Evolutionary conservation across 805 yeast genomes (phyloP).

Genomic region (Spencermartinsiella europaea): DNA sequence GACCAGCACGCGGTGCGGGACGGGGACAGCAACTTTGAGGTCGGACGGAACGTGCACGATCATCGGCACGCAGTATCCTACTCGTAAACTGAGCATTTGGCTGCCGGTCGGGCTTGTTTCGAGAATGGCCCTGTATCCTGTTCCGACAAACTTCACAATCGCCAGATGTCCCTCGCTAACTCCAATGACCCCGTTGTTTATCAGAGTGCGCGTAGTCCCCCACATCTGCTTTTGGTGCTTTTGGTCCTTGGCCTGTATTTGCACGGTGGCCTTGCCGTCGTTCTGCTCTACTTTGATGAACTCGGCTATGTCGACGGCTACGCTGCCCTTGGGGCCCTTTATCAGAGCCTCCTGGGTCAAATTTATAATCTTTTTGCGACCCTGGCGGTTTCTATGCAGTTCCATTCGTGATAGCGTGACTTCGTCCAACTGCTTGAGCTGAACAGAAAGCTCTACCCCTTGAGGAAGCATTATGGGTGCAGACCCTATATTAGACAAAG

Average conservation of each 20-base stretch:
- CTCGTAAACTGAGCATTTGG: conserved; percentile 66
- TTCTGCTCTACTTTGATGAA: conserved; percentile 46
- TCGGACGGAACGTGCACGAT: conserved; percentile 74
- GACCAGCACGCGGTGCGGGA: conserved; percentile 76
- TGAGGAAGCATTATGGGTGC: conserved; percentile 65
- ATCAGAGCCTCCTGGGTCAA: conserved; percentile 57
- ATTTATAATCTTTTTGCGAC: conserved; percentile 52
- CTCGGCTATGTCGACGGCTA: conserved; percentile 63
- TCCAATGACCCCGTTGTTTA: conserved; percentile 77
- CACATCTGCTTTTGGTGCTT: conserved; percentile 81
- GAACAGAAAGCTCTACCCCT: conserved; percentile 47
- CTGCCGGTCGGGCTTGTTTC: conserved; percentile 49
- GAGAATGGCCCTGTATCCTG: conserved; percentile 88
- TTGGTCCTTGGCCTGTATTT: conserved; percentile 54
- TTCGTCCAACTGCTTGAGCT: conserved; percentile 23
- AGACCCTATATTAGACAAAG: conserved; percentile 57
- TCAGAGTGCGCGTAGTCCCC: conserved; percentile 85
- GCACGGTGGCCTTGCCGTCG: conserved; percentile 34
- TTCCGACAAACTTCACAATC: conserved; percentile 85
- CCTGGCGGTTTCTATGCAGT: conserved; percentile 55
- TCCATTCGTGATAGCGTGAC: conserved; percentile 40
- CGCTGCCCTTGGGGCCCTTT: conserved; percentile 71
- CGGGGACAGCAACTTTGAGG: conserved; percentile 67
- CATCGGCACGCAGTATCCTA: conserved; percentile 82
- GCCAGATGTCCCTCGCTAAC: conserved; percentile 91